A percentile compares a stretch with the other conserved stretches of the same genome.
Conservation (phyloP, 176 grass and related monocot species). For the Dendrocalamus sinicus region DNA sequence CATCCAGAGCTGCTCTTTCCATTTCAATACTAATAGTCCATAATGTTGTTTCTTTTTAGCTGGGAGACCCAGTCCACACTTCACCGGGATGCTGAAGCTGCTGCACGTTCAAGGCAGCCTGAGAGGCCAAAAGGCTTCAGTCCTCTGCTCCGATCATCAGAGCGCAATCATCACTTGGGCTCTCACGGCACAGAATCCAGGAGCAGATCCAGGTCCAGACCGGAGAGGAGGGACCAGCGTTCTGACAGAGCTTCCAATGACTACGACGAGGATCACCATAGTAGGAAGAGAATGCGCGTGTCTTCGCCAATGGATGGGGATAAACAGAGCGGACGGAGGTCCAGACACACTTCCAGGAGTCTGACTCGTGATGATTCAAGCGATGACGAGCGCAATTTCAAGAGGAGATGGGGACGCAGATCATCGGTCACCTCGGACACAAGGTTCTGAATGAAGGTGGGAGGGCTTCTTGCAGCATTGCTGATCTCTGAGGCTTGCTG, state of each 20-base stretch:
- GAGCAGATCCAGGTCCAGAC: conserved; percentile 22
- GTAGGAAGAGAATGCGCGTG: conserved; percentile 30
- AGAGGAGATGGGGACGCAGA: conserved; percentile 50
- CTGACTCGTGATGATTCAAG: conserved; percentile 35
- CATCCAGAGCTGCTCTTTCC: background rate
- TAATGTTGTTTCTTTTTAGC: conserved; percentile 22
- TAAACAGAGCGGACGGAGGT: conserved; percentile 3
- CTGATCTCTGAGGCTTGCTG: conserved; percentile 11
- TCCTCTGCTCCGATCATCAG: conserved; percentile 27
- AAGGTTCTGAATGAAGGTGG: conserved; percentile 25
- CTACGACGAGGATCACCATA: conserved; percentile 17
- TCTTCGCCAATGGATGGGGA: conserved; percentile 36
- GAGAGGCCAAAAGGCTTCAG: conserved; percentile 13
- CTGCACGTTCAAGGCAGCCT: conserved; percentile 2
- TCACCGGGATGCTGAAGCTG: background rate
- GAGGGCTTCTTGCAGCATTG: background rate
- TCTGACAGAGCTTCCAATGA: conserved; percentile 14
- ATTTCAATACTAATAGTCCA: background rate
- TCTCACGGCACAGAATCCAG: conserved; percentile 33
- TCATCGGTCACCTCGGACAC: background rate
- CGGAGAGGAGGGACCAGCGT: conserved; percentile 5
- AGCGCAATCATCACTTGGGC: background rate
- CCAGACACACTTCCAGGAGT: conserved; percentile 45
- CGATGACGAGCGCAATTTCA: conserved; percentile 59
- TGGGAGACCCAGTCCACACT: conserved; percentile 8